Base-by-base conservation (phyloP, 1,139 yeast species). In the Lodderomyces orthopsilosis region DNA sequence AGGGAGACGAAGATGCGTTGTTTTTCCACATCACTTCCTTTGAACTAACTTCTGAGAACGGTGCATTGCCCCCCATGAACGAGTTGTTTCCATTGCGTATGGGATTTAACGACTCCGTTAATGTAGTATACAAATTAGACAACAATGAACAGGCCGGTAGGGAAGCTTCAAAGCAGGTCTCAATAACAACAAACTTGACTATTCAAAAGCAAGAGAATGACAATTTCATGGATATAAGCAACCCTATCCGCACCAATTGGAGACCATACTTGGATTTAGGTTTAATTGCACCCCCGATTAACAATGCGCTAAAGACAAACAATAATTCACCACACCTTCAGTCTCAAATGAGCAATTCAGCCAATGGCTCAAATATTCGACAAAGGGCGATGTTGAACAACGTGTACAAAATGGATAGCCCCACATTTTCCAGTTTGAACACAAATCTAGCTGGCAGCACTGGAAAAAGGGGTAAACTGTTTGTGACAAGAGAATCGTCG, bases 181-280 rank as follows among this genome's bases (percentile, higher is more conserved):
- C 51, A 27, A 62, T 76, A 24, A 54, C 54, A 18, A 61, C 76
- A 23, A 55, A 51, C 2, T 54, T 52, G 45, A 72, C 51, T 48
- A 63, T 56, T 47, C 70, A 57, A 44, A 53, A 50, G 37, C 43
- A 50, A 28, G 44, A 43, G 0, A 41, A 37, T 3, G 39, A 45
- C 4, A 46, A 46, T 6, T 55, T 38, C 38, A 45, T 43, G 6
- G 49, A 52, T 15, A 43, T 61, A 14, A 66, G 71, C 43, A 60
- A 58, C 46, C 46, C 54, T 6, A 72, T 83, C n/a, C 59, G 65
- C 10, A 82, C 88, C 0, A 66, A 67, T 40, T 81, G 90, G 83
- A 65, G 77, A 2, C 85, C 91, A 1, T 68, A 68, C 38, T 65
- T 83, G 30, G 89, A 83, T 50, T 80, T 83, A 52, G 75, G 73